phyloP scores from a whole-genome alignment of 306 rosid genomes.

The Nissolia schottii region DNA sequence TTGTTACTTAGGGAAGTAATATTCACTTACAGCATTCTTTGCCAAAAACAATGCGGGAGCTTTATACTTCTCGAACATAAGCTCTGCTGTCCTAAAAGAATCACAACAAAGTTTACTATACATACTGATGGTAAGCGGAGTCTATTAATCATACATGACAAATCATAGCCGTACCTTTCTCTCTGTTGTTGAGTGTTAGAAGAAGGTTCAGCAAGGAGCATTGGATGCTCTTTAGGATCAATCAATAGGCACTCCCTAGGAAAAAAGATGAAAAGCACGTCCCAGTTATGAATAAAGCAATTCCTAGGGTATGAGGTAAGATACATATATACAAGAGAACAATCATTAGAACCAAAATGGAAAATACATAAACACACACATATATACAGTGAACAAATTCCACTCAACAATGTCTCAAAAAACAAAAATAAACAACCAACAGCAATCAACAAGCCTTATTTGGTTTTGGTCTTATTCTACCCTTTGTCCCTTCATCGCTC shows the following conservation, averaged over 20 bases:
- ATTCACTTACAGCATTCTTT: conserved; percentile 82
- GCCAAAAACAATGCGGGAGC: conserved; percentile 96
- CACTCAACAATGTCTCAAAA: neutral
- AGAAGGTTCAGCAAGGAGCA: conserved; percentile 98
- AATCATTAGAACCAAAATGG: neutral
- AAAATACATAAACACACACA: neutral
- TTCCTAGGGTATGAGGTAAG: neutral
- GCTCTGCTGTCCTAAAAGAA: conserved; percentile 79
- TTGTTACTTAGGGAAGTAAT: neutral
- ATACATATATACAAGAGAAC: neutral
- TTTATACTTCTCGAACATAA: conserved; percentile 97
- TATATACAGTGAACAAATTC: neutral
- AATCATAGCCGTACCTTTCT: conserved; percentile 57
- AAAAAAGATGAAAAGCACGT: conserved; percentile 10
- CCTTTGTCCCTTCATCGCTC: neutral
- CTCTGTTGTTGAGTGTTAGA: conserved; percentile 84
- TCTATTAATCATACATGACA: neutral
- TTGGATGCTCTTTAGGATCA: conserved; percentile 96
- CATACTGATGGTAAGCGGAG: conserved; percentile 8
- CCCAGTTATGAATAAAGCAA: conserved; percentile 7
- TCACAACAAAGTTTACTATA: conserved; percentile 25
- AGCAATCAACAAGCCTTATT: neutral
- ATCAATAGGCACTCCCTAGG: conserved; percentile 81
- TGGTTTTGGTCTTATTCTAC: neutral
- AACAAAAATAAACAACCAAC: neutral